Conservation (phyloP, 176 grass and related monocot genomes). For the Areca catechu region DNA sequence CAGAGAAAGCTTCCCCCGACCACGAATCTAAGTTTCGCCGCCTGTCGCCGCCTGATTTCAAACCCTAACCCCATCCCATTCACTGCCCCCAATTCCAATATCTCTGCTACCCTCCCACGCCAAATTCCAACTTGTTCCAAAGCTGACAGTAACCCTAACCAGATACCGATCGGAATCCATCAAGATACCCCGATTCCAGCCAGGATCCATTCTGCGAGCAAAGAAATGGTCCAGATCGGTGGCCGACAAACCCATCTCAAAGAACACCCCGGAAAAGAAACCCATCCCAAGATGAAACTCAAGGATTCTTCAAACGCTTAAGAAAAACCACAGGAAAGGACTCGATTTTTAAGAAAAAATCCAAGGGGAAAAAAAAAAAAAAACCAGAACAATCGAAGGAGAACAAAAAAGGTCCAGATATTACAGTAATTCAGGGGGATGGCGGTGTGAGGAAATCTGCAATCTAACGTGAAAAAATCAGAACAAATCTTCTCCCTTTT, state of each 20-base stretch:
- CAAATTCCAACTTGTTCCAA: neutral
- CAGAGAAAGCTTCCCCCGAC: neutral
- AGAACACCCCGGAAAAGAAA: neutral
- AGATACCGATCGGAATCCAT: neutral
- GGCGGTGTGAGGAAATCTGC: slow-evolving; percentile 14
- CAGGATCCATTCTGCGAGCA: neutral
- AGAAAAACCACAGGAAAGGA: neutral
- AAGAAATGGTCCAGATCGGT: neutral
- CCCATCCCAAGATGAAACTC: neutral
- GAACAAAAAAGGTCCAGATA: neutral
- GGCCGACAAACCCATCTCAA: neutral
- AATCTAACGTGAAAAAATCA: slow-evolving; percentile 5
- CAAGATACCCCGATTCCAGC: neutral
- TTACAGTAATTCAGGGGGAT: slow-evolving; percentile 3
- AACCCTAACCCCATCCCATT: slow-evolving; percentile 1
- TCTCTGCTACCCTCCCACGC: neutral
- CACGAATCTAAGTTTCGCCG: neutral
- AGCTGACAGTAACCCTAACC: neutral
- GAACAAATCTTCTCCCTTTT: neutral
- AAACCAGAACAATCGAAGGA: neutral
- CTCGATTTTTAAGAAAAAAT: neutral
- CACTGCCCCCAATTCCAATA: neutral
- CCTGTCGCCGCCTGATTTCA: neutral
- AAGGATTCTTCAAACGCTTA: neutral
- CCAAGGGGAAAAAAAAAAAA: neutral